Evolutionary conservation across 495 filamentous ascomycete species (phyloP).

Genomic region (Penicillium paradoxum): DNA sequence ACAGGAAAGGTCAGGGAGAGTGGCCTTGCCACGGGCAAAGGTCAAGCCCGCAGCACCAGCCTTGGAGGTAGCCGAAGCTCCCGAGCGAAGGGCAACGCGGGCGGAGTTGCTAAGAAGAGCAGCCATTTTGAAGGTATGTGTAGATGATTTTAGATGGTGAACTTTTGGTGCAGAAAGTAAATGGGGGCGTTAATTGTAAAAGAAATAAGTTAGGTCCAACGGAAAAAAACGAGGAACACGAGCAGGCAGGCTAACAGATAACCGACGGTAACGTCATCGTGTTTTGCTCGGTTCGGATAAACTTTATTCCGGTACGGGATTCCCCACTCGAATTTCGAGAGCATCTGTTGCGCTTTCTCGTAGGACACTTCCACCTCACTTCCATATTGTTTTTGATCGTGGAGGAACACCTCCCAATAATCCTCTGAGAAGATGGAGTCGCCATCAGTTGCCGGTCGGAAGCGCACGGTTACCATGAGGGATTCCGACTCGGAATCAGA

Average conservation of each 20-base stretch:
- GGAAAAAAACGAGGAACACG: slow-evolving; percentile 5
- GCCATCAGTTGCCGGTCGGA: slow-evolving; percentile 33
- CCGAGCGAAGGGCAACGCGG: slow-evolving; percentile 52
- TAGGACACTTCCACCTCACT: neutral
- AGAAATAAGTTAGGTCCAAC: slow-evolving; percentile 5
- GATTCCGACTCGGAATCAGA: slow-evolving; percentile 36
- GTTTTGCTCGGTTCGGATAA: slow-evolving; percentile 19
- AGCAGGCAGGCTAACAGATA: slow-evolving; percentile 25
- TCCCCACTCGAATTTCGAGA: slow-evolving; percentile 24
- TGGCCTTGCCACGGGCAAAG: slow-evolving; percentile 82
- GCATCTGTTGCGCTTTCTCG: slow-evolving; percentile 1
- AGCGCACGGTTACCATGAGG: slow-evolving; percentile 42
- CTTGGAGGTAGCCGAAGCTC: slow-evolving; percentile 44
- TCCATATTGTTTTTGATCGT: neutral
- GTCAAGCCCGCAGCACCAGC: slow-evolving; percentile 61
- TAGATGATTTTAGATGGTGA: neutral
- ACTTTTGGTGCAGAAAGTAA: neutral
- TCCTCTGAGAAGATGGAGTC: slow-evolving; percentile 28
- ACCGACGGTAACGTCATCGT: slow-evolving; percentile 31
- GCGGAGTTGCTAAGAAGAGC: slow-evolving; percentile 49
- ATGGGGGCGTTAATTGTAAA: slow-evolving; percentile 4
- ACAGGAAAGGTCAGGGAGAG: slow-evolving; percentile 93
- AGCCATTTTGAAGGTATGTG: slow-evolving; percentile 44
- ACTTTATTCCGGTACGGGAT: slow-evolving; percentile 13
- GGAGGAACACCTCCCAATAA: neutral